Percentiles rank a stretch among this genome's conserved stretches.
Conservation (phyloP, 2,329 filamentous ascomycete species). For the Sclerotinia borealis region DNA sequence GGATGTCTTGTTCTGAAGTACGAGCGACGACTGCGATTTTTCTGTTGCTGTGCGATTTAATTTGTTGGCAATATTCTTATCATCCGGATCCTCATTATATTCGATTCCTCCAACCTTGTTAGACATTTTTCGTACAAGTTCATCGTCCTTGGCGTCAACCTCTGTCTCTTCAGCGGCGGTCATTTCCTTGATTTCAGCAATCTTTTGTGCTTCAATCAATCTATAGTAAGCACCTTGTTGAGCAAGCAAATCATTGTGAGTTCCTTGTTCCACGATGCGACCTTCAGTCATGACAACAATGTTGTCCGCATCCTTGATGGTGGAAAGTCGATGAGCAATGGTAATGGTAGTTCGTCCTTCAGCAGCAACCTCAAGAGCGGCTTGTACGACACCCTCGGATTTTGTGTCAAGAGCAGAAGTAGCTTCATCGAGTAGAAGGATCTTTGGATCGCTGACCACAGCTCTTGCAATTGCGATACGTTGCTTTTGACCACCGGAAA, state of each 20-base stretch:
- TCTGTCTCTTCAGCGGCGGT: conserved; percentile 45
- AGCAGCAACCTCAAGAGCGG: conserved; percentile 79
- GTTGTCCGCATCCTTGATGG: conserved; percentile 89
- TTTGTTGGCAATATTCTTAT: conserved; percentile 50
- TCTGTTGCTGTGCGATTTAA: conserved; percentile 49
- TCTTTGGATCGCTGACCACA: conserved; percentile 84
- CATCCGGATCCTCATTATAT: conserved; percentile 52
- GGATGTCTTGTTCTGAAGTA: conserved; percentile 50
- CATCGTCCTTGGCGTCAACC: conserved; percentile 45
- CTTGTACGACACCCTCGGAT: conserved; percentile 90
- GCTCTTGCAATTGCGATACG: conserved; percentile 91
- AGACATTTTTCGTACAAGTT: conserved; percentile 44
- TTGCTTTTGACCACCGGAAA: conserved; percentile 95
- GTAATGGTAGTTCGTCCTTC: conserved; percentile 89
- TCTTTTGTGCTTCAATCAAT: conserved; percentile 83
- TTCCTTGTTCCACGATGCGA: conserved; percentile 86
- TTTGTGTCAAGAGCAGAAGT: conserved; percentile 92
- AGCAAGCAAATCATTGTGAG: conserved; percentile 72
- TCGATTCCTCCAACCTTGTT: conserved; percentile 35
- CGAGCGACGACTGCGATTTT: conserved; percentile 62
- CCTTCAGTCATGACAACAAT: conserved; percentile 90
- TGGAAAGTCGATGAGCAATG: conserved; percentile 91
- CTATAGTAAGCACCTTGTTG: conserved; percentile 69
- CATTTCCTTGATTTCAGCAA: conserved; percentile 55
- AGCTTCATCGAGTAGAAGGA: conserved; percentile 89